phyloP scores from a whole-genome alignment of 2,329 filamentous ascomycete genomes.

The Xylogone sp. region DNA sequence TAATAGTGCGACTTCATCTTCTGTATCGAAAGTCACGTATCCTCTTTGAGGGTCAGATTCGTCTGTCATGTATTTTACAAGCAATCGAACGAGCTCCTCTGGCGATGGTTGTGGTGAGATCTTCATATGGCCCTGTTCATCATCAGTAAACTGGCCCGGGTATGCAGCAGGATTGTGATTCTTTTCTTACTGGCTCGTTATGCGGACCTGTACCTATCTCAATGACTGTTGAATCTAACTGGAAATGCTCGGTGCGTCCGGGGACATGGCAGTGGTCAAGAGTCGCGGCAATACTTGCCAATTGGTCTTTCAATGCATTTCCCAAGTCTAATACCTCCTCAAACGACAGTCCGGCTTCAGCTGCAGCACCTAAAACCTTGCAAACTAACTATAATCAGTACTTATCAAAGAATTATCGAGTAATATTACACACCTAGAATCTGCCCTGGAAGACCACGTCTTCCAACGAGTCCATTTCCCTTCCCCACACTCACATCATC shows the following conservation, averaged over 20 bases:
- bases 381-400: constrained; percentile 24
- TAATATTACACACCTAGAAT: too few relatives aligned
- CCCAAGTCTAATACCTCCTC: constrained; percentile 21
- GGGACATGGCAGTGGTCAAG: constrained; percentile 51
- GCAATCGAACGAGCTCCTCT: constrained; percentile 42
- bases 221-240: constrained; percentile 44
- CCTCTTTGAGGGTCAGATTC: constrained; percentile 42
- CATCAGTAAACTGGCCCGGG: background rate
- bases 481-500: constrained; percentile 63
- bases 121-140: background rate
- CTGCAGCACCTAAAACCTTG: constrained; percentile 30
- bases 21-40: constrained; percentile 42
- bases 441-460: too few relatives aligned
- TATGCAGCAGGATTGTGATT: constrained; percentile 10
- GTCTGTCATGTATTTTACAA: constrained; percentile 42
- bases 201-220: constrained; percentile 66
- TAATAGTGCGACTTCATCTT: constrained; percentile 46
- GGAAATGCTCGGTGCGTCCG: constrained; percentile 45
- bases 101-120: constrained; percentile 46
- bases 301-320: constrained; percentile 21
- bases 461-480: constrained; percentile 44
- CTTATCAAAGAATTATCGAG: background rate
- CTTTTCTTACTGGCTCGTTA: constrained; percentile 53
- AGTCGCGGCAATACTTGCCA: constrained; percentile 47
- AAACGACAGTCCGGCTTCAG: constrained; percentile 17